A percentile compares a stretch with the other conserved stretches of the same genome.
Evolutionary conservation across 2,329 filamentous ascomycete species (phyloP).

Genomic region (Venturiaceae sp.): DNA sequence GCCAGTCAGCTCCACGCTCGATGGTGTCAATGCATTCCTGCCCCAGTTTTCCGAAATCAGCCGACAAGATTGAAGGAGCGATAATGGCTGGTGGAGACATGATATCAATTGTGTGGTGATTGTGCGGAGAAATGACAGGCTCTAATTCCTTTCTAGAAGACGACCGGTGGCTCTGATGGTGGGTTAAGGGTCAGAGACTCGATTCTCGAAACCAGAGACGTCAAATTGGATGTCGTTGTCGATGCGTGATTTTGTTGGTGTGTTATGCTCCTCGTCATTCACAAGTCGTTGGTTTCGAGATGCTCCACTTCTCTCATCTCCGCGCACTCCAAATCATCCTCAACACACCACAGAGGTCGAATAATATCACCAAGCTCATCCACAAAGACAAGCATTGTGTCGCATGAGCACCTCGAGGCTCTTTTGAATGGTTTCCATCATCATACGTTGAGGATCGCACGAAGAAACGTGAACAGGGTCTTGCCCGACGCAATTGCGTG

Average conservation of each 20-base stretch:
- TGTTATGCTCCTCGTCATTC: background rate
- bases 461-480: background rate
- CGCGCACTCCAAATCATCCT: background rate
- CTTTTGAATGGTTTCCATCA: background rate
- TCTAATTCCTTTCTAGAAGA: background rate
- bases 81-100: constrained; percentile 94
- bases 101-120: constrained; percentile 12
- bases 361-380: background rate
- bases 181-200: background rate
- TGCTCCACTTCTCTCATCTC: background rate
- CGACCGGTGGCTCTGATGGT: background rate
- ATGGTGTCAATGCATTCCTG: constrained; percentile 82
- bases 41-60: constrained; percentile 86
- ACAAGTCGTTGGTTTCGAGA: background rate
- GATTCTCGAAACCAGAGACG: background rate
- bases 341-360: background rate
- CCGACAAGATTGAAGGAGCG: constrained; percentile 94
- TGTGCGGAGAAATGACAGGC: background rate
- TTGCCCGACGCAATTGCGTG: constrained; percentile 12
- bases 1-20: constrained; percentile 48
- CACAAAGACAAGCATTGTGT: background rate
- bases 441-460: background rate
- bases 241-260: background rate
- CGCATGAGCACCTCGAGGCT: background rate
- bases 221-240: background rate